Base-by-base conservation (phyloP, 1,284 basidiomycete species). In the Marasmius fiardii region DNA sequence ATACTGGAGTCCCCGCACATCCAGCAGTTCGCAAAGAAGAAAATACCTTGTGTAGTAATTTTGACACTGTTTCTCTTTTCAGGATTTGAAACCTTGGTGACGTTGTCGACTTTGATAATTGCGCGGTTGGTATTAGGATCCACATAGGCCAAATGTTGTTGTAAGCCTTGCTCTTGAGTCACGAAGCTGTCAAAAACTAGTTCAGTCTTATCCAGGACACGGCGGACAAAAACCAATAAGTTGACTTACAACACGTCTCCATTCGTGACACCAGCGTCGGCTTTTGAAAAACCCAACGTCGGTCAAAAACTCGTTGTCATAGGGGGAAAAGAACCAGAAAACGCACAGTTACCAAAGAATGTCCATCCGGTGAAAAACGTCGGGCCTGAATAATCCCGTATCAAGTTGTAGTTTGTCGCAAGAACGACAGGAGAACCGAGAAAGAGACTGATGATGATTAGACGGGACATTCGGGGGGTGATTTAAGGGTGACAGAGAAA, bases 41-140 rank as follows among this genome's bases (percentile, higher is more conserved):
- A 18, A 16, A 7, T 16, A 41, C 39, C 39, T 41, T 41, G 16
- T 16, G 39, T 41, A 7, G 81, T 70, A 55, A 92, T 82, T 44
- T 86, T 81, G 23, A 92, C 79, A 1, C 84, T 82, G 63, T 90
- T 83, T 54, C 90, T 78, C 65, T 90, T 90, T 45, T 86, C 65
- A 58, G 84, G 82, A 62, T 75, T 85, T 3, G 69, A 66, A 10
- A 88, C 78, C 4, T 64, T 75, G 3, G 82, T 74, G 23, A 78
- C 79, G 64, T 90, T 88, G 69, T 90, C 88, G 11, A 90, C 86
- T 64, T 79, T 79, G 65, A 91, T 86, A 64, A 92, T 82, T 1
- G 87, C 88, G 57, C 85, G 74, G 23, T 74, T 76, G 6, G 79
- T 85, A 5, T 78, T 74, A 0, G 80, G 64, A 60, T 82, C 76